Conservation (phyloP, 1,284 basidiomycete genomes). For the Apiotrichum mycotoxinovorans region DNA sequence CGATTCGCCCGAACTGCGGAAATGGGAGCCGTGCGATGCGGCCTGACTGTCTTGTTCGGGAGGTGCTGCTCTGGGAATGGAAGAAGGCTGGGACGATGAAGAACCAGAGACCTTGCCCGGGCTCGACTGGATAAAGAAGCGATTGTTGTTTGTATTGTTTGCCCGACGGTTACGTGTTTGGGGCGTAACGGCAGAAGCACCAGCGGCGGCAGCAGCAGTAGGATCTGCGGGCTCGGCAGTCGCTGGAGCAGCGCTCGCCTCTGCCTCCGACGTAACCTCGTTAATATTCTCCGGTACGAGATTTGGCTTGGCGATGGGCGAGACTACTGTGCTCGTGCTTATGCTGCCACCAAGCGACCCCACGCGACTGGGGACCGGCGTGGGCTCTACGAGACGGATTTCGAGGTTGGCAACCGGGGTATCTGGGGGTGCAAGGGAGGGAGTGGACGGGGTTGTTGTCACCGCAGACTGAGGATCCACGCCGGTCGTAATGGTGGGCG, state of each 20-base stretch:
- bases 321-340: slow-evolving; percentile 2
- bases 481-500: neutral
- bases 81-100: slow-evolving; percentile 15
- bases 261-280: slow-evolving; percentile 15
- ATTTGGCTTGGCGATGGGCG: neutral
- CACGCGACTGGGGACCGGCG: slow-evolving; percentile 42
- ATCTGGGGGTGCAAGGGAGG: slow-evolving; percentile 15
- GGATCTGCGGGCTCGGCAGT: neutral
- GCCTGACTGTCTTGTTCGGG: neutral
- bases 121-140: slow-evolving; percentile 16
- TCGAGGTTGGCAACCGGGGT: slow-evolving; percentile 41
- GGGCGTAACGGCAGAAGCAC: neutral
- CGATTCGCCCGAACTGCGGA: slow-evolving; percentile 29
- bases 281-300: slow-evolving; percentile 21
- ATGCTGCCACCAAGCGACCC: slow-evolving; percentile 35
- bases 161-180: neutral
- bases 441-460: neutral
- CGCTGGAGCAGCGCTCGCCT: slow-evolving; percentile 28
- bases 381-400: slow-evolving; percentile 46
- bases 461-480: neutral
- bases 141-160: neutral
- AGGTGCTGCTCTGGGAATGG: neutral
- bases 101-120: slow-evolving; percentile 29
- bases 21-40: neutral
- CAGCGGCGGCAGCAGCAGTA: neutral